A percentile compares a stretch with the other conserved stretches of the same genome.
phyloP scores from a whole-genome alignment of 2,329 filamentous ascomycete species.

The Paradendryphiella salina region DNA sequence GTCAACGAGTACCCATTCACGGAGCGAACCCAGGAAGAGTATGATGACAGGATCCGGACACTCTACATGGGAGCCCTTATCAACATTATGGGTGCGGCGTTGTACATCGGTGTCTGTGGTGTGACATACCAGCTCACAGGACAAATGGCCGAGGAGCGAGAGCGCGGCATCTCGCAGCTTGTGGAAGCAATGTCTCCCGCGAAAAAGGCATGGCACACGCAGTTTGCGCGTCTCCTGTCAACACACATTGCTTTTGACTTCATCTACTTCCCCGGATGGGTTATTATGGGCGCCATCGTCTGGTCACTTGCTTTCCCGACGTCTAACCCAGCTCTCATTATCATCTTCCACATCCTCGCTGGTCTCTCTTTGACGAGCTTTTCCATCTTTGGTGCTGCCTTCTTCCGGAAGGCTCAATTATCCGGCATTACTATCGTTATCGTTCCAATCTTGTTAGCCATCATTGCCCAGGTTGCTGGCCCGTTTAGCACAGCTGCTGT shows the following conservation, averaged over 20 bases:
- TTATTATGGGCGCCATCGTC: constrained; percentile 73
- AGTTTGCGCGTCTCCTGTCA: constrained; percentile 74
- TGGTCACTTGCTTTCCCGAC: constrained; percentile 59
- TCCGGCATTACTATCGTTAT: constrained; percentile 81
- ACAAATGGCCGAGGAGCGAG: constrained; percentile 81
- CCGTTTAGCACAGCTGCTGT: constrained; percentile 66
- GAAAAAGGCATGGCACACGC: constrained; percentile 71
- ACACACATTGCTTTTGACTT: constrained; percentile 79
- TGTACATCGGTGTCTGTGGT: constrained; percentile 78
- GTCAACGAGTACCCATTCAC: constrained; percentile 76
- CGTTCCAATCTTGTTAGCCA: constrained; percentile 71
- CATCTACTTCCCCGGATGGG: constrained; percentile 81
- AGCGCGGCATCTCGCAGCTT: constrained; percentile 83
- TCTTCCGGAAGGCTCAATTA: constrained; percentile 86
- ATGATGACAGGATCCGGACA: constrained; percentile 65
- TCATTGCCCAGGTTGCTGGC: constrained; percentile 76
- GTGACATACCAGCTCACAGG: constrained; percentile 87
- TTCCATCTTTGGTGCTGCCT: constrained; percentile 76
- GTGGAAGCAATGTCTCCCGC: constrained; percentile 92
- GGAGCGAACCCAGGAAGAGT: constrained; percentile 67
- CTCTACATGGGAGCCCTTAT: constrained; percentile 74
- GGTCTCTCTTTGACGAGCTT: constrained; percentile 78
- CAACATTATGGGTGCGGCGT: constrained; percentile 75
- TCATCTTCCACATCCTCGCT: constrained; percentile 70
- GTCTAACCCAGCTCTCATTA: constrained; percentile 50